phyloP scores from a whole-genome alignment of 345 rosid species.

The Psidium guajava region DNA sequence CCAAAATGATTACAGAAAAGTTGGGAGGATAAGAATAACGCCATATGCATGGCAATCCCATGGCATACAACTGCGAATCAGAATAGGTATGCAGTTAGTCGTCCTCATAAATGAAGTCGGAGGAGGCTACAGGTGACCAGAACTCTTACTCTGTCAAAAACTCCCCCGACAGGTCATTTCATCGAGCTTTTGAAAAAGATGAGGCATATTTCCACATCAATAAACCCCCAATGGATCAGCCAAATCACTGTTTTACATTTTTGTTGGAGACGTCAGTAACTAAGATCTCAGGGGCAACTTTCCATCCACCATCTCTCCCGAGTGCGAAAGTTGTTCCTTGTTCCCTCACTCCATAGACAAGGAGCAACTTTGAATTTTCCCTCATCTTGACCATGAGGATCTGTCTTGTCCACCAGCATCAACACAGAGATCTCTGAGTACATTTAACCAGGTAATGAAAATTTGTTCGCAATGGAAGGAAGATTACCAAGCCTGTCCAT shows the following conservation, averaged over 20 bases:
- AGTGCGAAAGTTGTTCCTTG: neutral
- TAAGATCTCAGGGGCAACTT: neutral
- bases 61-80: neutral
- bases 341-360: neutral
- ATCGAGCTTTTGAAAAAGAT: neutral
- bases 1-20: neutral
- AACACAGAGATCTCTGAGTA: neutral
- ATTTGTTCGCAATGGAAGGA: neutral
- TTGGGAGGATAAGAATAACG: neutral
- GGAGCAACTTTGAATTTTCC: neutral
- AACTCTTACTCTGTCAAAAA: neutral
- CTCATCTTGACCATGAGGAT: neutral
- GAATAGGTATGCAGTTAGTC: neutral
- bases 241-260: neutral
- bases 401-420: neutral
- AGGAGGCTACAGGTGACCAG: neutral
- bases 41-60: neutral
- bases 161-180: neutral
- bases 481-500: neutral
- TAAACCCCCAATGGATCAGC: neutral
- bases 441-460: neutral
- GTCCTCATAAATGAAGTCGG: neutral
- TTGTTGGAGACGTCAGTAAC: neutral
- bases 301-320: neutral
- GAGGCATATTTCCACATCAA: neutral